These are phyloP conservation scores for Cladorrhinum sp. DNA, from an alignment of 2,329 filamentous ascomycete species.

Conservation along the genomic window DNA sequence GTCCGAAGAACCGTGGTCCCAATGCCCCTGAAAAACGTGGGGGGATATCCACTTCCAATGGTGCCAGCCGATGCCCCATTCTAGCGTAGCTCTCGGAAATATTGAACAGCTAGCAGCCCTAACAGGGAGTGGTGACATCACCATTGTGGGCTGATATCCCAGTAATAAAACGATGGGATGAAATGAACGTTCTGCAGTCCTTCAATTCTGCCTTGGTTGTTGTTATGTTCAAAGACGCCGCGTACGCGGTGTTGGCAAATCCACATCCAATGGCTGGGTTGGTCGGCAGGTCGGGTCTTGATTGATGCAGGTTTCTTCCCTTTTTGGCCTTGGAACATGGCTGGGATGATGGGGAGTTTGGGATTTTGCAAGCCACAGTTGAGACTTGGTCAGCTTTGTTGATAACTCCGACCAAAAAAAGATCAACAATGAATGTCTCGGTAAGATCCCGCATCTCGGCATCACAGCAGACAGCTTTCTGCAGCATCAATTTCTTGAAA, in stretches of 20 bases:
- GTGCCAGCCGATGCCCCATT: neutral
- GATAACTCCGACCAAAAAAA: neutral
- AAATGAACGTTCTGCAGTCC: neutral
- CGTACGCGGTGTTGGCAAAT: neutral
- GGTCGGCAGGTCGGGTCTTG: neutral
- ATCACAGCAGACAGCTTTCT: too few relatives aligned
- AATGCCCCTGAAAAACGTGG: neutral
- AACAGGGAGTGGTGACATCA: neutral
- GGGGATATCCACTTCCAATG: neutral
- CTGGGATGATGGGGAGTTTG: neutral
- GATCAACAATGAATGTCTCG: neutral
- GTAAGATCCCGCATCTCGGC: conserved; percentile 19
- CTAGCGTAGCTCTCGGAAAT: neutral
- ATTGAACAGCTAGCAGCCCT: neutral
- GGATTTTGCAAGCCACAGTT: neutral
- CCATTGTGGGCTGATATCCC: neutral
- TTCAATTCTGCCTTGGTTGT: neutral
- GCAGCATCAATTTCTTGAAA: neutral
- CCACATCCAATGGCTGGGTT: neutral
- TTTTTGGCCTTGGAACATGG: neutral
- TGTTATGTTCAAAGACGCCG: neutral
- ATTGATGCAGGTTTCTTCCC: neutral
- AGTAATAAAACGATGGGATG: neutral
- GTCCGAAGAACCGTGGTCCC: too few relatives aligned
- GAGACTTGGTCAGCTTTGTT: neutral